These are phyloP conservation scores for Vitis cinerea DNA, from an alignment of 164 flowering plant genomes.

Conservation along the genomic window DNA sequence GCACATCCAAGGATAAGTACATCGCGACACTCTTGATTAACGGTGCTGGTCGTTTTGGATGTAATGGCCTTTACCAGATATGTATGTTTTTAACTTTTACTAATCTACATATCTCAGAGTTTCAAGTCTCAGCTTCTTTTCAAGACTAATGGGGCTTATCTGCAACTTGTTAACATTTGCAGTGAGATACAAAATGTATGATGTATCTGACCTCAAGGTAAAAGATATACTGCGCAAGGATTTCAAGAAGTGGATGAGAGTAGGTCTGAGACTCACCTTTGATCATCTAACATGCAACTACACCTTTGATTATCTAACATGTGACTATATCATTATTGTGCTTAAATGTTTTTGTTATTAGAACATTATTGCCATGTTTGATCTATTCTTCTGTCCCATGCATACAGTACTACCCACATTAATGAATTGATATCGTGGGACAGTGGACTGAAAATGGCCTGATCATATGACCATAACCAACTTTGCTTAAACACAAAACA, in stretches of 20 bases:
- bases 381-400: background rate
- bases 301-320: background rate
- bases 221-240: slow-evolving; percentile 67
- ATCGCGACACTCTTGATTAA: slow-evolving; percentile 64
- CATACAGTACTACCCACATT: background rate
- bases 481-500: background rate
- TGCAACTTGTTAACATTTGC: slow-evolving; percentile 16
- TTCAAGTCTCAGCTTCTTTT: background rate
- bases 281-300: background rate
- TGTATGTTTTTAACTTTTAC: slow-evolving; percentile 29
- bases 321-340: background rate
- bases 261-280: slow-evolving; percentile 26
- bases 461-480: background rate
- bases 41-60: slow-evolving; percentile 75
- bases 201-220: slow-evolving; percentile 50
- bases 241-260: slow-evolving; percentile 65
- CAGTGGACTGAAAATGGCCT: background rate
- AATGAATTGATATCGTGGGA: background rate
- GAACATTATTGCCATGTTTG: background rate
- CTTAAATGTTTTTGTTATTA: background rate
- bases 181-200: slow-evolving; percentile 65
- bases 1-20: slow-evolving; percentile 62
- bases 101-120: background rate
- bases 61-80: slow-evolving; percentile 61
- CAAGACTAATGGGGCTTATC: background rate